Evolutionary conservation across 139 green algal genomes (phyloP), one percentile per base, ranked within the genome.

Genomic region (Coelastrella sp.): DNA sequence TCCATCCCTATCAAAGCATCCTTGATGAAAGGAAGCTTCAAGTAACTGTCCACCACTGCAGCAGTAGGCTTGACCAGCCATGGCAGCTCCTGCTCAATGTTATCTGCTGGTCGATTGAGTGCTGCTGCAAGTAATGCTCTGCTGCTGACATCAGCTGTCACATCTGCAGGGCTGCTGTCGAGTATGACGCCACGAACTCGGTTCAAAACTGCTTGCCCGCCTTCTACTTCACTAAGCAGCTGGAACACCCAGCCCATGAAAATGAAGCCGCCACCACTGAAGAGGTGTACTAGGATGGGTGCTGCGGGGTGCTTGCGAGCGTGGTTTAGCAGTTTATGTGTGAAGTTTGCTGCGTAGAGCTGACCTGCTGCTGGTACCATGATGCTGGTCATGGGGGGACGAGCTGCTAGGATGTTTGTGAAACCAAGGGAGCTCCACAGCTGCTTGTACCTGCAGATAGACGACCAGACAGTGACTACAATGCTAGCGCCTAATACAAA

Each of bases 181-280:
- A 87, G 30, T 8, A 87, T 45, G 1, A 87, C 32, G 41, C 82
- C 82, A 1, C 19, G 25, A 30, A 87, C 43, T 7, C 71, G 53
- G 3, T 32, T 2, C 3, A 32, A 25, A 17, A 87, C 57, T 8
- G 48, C 64, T 6, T 57, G 6, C 19, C 35, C 38, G 57, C 34
- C 23, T 15, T 79, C 32, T 15, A 79, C 32, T 43, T 66, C 27
- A 25, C 35, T 21, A 30, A 76, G 71, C 5, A 62, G 51, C 38
- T 82, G 82, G 0, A 82, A 72, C 19, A 76, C 71, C 53, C 69
- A 82, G 25, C 53, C 53, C 53, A 82, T 76, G 71, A 81, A 87
- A 17, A 87, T 81, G 38, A 75, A 87, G 21, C 82, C 82, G 15
- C 82, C 82, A 0, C 82, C 82, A 3, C 34, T 66, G 71, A 81